Base-by-base conservation (phyloP, 2,329 filamentous ascomycete genomes). In the Epichloe sibirici region DNA sequence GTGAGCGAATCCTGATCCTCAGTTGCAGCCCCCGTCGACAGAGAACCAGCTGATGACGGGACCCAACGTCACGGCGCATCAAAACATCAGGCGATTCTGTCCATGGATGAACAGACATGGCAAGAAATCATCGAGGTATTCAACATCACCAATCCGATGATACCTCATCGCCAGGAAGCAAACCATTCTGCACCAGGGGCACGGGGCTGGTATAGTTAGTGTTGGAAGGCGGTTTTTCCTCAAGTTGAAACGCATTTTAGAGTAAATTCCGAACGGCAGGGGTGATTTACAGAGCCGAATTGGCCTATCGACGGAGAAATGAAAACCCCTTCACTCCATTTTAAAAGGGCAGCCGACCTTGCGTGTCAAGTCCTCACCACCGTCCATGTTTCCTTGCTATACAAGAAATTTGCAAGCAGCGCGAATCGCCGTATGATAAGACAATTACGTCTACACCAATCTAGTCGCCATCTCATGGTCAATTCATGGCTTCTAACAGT, bases 21-120 rank as follows among this genome's bases (percentile, higher is more conserved):
- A 7, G 9, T 17, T 40, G 52, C 4, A 46, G 74, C 65, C 53
- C 60, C 65, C 21, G 63, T 68, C 37, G 53, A 73, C 61, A 56
- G 66, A 62, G 62, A 76, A 66, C 57, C 75, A 61, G 62, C 77
- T 48, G 72, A 72, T 52, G 76, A 74, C 58, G 73, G 72, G 28
- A 61, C 62, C 15, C 65, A 69, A 21, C 66, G 66, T 51, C 75
- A 79, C 55, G 77, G 80, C 42, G 73, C 80, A 17, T 74, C 81
- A 54, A 82, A 86, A 59, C 85, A 93, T 57, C 93, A 98, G 69
- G 88, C 90, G 12, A 85, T 98, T 23, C 81, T 97, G 64, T 85
- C 86, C 12, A 79, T 98, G 56, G 90, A 97, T 60, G 93, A 90
- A 73, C 76, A 80, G 1, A 87, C 80, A 0, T 98, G 91, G 91